These are phyloP conservation scores for Collariella sp. DNA, from an alignment of 495 filamentous ascomycete species.

Conservation along the genomic window DNA sequence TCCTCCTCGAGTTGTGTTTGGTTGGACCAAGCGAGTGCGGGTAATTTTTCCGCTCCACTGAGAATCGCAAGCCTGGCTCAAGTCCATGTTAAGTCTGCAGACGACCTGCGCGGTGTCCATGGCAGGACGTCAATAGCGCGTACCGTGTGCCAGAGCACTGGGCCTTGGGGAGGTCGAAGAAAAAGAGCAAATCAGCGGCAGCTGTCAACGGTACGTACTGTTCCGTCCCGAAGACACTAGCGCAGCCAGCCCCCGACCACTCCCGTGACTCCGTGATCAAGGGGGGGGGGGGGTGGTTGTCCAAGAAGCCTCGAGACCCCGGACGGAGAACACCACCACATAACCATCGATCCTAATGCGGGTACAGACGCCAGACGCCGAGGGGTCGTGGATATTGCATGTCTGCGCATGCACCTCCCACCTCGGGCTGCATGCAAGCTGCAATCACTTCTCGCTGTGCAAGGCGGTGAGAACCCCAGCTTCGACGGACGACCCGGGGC, in stretches of 20 bases:
- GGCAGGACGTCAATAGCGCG: background rate
- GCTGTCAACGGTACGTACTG: background rate
- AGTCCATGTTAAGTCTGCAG: too few relatives aligned
- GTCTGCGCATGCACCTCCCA: background rate
- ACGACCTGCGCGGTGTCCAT: background rate
- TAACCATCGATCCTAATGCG: conserved; percentile 1
- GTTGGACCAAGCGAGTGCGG: background rate
- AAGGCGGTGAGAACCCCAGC: conserved; percentile 12
- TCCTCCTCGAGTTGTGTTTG: background rate
- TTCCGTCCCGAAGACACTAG: background rate
- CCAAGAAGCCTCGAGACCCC: conserved; percentile 2
- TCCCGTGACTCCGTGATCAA: conserved; percentile 1
- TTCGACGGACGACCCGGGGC: background rate
- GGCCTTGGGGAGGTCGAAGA: background rate
- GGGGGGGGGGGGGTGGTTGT: background rate
- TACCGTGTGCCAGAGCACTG: conserved; percentile 1
- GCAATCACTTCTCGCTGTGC: conserved; percentile 10
- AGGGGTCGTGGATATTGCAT: conserved; percentile 1
- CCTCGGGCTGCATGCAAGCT: conserved; percentile 9
- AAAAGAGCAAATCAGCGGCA: background rate
- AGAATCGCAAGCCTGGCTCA: background rate
- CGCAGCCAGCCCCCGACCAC: conserved; percentile 4
- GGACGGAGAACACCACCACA: background rate
- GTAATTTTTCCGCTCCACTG: conserved; percentile 11
- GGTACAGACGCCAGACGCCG: conserved; percentile 1